These are phyloP conservation scores for Entonaema liquescens DNA, from an alignment of 495 filamentous ascomycete genomes.

Conservation along the genomic window DNA sequence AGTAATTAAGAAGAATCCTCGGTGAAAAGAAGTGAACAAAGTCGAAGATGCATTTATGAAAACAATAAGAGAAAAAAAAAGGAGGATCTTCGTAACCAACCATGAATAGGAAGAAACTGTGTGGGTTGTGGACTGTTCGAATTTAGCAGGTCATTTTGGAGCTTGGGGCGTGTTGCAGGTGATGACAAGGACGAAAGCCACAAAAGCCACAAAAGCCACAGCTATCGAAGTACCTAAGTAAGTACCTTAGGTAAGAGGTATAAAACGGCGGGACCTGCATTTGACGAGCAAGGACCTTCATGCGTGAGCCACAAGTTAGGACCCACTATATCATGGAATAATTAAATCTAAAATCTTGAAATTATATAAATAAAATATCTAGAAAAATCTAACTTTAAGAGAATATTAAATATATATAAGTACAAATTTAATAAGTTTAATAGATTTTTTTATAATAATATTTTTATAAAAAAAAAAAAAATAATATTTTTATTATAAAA, in stretches of 20 bases:
- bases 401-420: too few relatives aligned
- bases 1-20: neutral
- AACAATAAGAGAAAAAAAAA: constrained; percentile 18
- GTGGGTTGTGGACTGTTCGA: constrained; percentile 28
- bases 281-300: neutral
- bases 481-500: too few relatives aligned
- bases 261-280: neutral
- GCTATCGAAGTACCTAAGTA: neutral
- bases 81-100: constrained; percentile 27
- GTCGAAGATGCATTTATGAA: constrained; percentile 4
- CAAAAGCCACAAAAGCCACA: neutral
- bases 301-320: neutral
- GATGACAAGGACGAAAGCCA: neutral
- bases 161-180: constrained; percentile 22
- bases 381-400: too few relatives aligned
- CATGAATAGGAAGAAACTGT: constrained; percentile 23
- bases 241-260: too few relatives aligned
- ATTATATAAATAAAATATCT: too few relatives aligned
- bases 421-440: too few relatives aligned
- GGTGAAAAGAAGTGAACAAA: neutral
- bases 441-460: too few relatives aligned
- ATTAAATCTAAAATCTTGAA: too few relatives aligned
- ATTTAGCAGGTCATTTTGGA: constrained; percentile 34
- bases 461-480: too few relatives aligned
- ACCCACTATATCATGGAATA: too few relatives aligned